Evolutionary conservation across 305 asterid genomes (phyloP).

Genomic region (Nicotiana rustica): DNA sequence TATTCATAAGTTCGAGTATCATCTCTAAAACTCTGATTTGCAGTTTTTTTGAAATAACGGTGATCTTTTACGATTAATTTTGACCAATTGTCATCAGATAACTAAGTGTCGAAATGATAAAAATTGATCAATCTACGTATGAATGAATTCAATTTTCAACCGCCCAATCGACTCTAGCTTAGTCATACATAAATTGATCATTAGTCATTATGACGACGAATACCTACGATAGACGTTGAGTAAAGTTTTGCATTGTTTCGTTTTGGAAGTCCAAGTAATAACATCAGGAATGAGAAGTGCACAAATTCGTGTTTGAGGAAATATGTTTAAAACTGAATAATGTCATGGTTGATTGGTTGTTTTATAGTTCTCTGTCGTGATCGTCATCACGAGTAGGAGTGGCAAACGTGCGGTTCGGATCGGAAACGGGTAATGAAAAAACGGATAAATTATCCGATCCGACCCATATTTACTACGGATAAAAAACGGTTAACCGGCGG

Average conservation of each 20-base stretch:
- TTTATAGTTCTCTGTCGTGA: not conserved
- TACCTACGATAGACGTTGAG: too few relatives aligned
- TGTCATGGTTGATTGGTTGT: too few relatives aligned
- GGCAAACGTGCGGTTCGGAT: too few relatives aligned
- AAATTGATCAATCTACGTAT: not conserved
- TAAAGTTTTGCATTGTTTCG: too few relatives aligned
- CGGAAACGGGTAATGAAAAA: too few relatives aligned
- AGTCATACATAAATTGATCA: not conserved
- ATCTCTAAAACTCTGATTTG: slow-evolving; percentile 13
- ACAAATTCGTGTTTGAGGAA: not conserved
- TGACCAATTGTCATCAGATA: not conserved
- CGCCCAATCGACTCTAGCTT: not conserved
- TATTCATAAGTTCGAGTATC: not conserved
- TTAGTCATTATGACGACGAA: too few relatives aligned
- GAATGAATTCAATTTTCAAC: not conserved
- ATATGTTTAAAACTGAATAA: not conserved
- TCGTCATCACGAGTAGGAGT: not conserved
- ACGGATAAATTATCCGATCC: too few relatives aligned
- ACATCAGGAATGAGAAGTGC: not conserved
- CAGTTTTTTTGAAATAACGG: not conserved
- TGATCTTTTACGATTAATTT: not conserved
- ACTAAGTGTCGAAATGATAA: not conserved
- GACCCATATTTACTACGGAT: too few relatives aligned
- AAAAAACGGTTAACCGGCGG: too few relatives aligned
- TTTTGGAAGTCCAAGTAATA: not conserved